Evolutionary conservation across 2,329 filamentous ascomycete genomes (phyloP).

Genomic region (Gremmenia infestans): DNA sequence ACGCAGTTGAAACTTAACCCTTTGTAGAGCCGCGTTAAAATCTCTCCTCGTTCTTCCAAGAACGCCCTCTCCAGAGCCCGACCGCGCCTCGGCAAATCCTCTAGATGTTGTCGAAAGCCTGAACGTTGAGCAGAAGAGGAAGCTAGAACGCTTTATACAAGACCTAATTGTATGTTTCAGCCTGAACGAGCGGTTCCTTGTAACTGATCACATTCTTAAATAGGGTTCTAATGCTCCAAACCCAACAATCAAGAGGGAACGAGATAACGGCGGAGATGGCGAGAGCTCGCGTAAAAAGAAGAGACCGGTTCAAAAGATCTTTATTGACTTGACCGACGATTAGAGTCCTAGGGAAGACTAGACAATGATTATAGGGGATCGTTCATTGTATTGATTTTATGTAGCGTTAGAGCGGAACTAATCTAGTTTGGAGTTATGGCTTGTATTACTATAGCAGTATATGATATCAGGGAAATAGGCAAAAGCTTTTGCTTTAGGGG

Average conservation of each 20-base stretch:
- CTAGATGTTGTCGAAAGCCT: neutral
- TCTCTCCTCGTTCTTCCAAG: constrained; percentile 1
- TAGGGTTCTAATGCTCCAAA: neutral
- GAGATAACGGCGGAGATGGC: neutral
- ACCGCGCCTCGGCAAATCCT: neutral
- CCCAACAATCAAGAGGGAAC: constrained; percentile 1
- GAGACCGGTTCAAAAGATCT: neutral
- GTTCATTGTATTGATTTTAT: no score
- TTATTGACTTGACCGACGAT: constrained; percentile 2
- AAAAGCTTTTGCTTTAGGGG: no score
- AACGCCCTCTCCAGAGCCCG: constrained; percentile 1
- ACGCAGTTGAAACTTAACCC: neutral
- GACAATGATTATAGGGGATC: no score
- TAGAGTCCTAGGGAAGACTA: neutral
- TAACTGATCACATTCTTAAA: neutral
- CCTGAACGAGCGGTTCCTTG: neutral
- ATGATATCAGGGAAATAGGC: no score
- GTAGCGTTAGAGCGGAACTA: no score
- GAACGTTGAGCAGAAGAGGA: neutral
- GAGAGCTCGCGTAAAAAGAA: neutral
- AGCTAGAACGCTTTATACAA: neutral
- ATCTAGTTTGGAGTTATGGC: no score
- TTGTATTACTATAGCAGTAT: no score
- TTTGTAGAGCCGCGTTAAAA: neutral
- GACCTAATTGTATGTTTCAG: neutral